Conservation (phyloP, 495 filamentous ascomycete species). For the Penicillium paxilli region DNA sequence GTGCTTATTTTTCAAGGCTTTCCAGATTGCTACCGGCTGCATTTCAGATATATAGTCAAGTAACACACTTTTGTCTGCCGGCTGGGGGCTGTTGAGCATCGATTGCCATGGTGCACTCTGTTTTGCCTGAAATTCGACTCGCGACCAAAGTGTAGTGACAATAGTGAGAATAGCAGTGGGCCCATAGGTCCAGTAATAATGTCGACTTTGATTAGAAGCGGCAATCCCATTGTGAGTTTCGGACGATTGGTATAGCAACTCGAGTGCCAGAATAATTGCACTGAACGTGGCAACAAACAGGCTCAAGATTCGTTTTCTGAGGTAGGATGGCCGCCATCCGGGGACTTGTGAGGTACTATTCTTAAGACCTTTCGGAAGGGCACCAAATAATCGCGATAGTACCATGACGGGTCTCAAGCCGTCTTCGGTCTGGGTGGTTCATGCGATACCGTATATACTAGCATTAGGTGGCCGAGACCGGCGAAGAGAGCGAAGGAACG, state of each 20-base stretch:
- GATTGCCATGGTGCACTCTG: slow-evolving; percentile 28
- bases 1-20: slow-evolving; percentile 5
- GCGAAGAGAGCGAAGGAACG: background rate
- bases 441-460: background rate
- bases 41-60: slow-evolving; percentile 14
- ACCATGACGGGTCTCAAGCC: background rate
- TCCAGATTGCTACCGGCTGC: slow-evolving; percentile 9
- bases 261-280: slow-evolving; percentile 5
- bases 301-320: slow-evolving; percentile 4
- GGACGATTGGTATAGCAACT: slow-evolving; percentile 13
- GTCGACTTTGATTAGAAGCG: slow-evolving; percentile 6
- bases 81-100: slow-evolving; percentile 10
- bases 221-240: slow-evolving; percentile 17
- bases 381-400: background rate
- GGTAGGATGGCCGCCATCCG: slow-evolving; percentile 8
- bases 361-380: background rate
- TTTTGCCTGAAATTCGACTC: slow-evolving; percentile 27
- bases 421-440: background rate
- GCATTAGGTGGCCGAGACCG: background rate
- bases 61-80: slow-evolving; percentile 8
- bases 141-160: slow-evolving; percentile 24
- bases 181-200: slow-evolving; percentile 33
- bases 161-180: slow-evolving; percentile 32
- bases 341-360: background rate
- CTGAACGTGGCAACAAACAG: slow-evolving; percentile 1